phyloP scores from a whole-genome alignment of 345 rosid genomes.

The Hibiscus syriacus region DNA sequence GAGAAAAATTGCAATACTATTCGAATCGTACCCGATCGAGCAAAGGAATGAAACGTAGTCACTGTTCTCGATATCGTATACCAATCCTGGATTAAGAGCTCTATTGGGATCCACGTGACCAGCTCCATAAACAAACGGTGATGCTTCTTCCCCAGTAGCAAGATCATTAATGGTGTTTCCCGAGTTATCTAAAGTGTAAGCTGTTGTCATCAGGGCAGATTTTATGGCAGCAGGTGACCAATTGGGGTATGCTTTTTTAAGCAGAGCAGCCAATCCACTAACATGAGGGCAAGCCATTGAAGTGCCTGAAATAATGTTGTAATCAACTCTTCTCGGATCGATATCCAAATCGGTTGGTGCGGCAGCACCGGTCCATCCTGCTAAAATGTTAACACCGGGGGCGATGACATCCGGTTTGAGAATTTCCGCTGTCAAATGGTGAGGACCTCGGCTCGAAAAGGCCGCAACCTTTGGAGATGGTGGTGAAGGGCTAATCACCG shows the following conservation, averaged over 20 bases:
- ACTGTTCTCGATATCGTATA: constrained; percentile 48
- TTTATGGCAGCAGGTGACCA: constrained; percentile 75
- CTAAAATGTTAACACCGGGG: constrained; percentile 79
- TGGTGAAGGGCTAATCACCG: constrained; percentile 37
- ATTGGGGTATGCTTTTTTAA: constrained; percentile 47
- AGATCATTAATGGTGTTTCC: constrained; percentile 64
- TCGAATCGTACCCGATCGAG: constrained; percentile 55
- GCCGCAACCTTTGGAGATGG: constrained; percentile 75
- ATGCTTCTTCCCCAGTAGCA: constrained; percentile 53
- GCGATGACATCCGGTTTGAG: constrained; percentile 83
- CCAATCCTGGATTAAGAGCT: constrained; percentile 73
- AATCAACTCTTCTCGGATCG: constrained; percentile 56
- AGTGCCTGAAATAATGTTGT: constrained; percentile 79
- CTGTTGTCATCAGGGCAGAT: constrained; percentile 74
- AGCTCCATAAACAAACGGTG: constrained; percentile 65
- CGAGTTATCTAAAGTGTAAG: constrained; percentile 57
- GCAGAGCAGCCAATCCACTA: constrained; percentile 73
- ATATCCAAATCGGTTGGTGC: constrained; percentile 53
- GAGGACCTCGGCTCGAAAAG: constrained; percentile 82
- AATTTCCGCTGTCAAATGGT: constrained; percentile 43
- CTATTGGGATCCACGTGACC: constrained; percentile 84
- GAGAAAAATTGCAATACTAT: constrained; percentile 48
- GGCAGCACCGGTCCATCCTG: constrained; percentile 74
- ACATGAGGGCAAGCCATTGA: constrained; percentile 93
- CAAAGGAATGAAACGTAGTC: constrained; percentile 72